phyloP scores from a whole-genome alignment of 2,329 filamentous ascomycete genomes.

The Laburnicola sp. region DNA sequence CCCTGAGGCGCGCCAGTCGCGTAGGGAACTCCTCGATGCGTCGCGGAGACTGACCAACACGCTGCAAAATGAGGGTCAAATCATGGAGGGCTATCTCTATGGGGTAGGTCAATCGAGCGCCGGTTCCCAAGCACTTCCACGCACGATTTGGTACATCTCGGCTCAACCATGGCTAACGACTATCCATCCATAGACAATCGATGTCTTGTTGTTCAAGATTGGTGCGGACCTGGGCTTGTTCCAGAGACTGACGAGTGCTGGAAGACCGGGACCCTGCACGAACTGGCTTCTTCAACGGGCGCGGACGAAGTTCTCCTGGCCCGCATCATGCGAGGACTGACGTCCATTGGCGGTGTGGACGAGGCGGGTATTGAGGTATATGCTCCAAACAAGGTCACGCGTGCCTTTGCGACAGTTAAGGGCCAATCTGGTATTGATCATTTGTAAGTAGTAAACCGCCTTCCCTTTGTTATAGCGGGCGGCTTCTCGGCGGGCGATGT shows the following conservation, averaged over 20 bases:
- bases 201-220: conserved; percentile 5
- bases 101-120: not conserved
- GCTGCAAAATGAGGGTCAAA: not conserved
- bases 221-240: conserved; percentile 4
- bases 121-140: not conserved
- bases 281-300: not conserved
- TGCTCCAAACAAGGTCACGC: conserved; percentile 1
- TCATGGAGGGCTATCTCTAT: conserved; percentile 1
- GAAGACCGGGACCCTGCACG: not conserved
- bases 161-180: not conserved
- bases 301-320: not conserved
- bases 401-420: conserved; percentile 5
- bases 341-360: not conserved
- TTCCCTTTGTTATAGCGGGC: not conserved
- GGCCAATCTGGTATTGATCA: conserved; percentile 1
- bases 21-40: not conserved
- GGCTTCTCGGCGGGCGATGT: no score
- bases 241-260: not conserved
- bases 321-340: conserved; percentile 7
- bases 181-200: not conserved
- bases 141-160: not conserved
- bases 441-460: not conserved
- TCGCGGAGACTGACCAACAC: not conserved
- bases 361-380: not conserved
- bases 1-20: not conserved